Evolutionary conservation across 805 yeast species (phyloP).

Genomic region (Metschnikowia santaceciliae): DNA sequence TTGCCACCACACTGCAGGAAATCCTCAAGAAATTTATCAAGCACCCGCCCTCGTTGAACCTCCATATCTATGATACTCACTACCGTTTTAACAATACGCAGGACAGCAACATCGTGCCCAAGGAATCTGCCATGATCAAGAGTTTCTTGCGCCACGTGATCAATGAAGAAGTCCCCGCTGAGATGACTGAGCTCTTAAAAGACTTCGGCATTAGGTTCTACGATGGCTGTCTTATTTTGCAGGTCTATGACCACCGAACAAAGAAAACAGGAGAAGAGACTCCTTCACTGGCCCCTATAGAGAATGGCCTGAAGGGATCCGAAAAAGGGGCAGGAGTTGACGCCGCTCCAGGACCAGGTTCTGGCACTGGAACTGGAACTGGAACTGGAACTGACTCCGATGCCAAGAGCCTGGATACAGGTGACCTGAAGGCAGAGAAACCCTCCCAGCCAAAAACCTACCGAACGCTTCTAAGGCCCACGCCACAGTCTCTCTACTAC

Average conservation of each 20-base stretch:
- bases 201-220: constrained; percentile 82
- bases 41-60: constrained; percentile 75
- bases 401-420: not conserved
- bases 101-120: constrained; percentile 77
- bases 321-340: no score
- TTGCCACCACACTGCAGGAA: constrained; percentile 68
- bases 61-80: constrained; percentile 89
- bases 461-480: constrained; percentile 74
- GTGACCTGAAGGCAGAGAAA: not conserved
- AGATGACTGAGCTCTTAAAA: constrained; percentile 81
- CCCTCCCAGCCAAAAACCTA: constrained; percentile 62
- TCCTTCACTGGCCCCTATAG: not conserved
- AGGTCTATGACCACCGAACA: constrained; percentile 81
- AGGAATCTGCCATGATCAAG: constrained; percentile 69
- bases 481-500: constrained; percentile 75
- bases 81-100: constrained; percentile 83
- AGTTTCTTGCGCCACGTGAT: constrained; percentile 78
- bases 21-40: constrained; percentile 72
- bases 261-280: constrained; percentile 21
- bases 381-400: not conserved
- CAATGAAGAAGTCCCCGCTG: constrained; percentile 80
- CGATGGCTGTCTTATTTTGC: constrained; percentile 85
- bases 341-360: no score
- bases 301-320: not conserved
- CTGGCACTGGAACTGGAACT: no score